Percentiles rank a stretch among this genome's conserved stretches.
Conservation (phyloP, 2,329 filamentous ascomycete genomes). For the Periconia macrospinosa region DNA sequence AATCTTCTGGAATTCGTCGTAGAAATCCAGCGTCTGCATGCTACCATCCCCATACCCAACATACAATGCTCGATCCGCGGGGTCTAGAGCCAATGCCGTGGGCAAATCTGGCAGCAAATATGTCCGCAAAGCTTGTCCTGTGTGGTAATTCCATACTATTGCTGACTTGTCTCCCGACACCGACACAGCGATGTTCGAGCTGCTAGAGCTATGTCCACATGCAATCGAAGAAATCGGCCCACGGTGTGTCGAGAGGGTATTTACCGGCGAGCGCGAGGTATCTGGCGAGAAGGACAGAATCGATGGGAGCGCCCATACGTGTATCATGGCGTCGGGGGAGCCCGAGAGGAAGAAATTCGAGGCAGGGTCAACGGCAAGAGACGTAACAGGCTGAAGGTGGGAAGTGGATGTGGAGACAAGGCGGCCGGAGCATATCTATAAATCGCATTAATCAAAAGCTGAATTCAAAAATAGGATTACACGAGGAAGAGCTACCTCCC, state of each 20-base stretch:
- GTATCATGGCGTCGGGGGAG: conserved; percentile 84
- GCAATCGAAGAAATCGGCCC: conserved; percentile 68
- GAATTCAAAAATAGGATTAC: conserved; percentile 25
- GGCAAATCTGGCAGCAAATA: conserved; percentile 77
- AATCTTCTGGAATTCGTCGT: conserved; percentile 48
- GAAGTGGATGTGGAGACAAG: conserved; percentile 74
- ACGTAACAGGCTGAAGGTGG: conserved; percentile 79
- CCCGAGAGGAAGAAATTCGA: conserved; percentile 75
- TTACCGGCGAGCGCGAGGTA: conserved; percentile 66
- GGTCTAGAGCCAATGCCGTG: conserved; percentile 74
- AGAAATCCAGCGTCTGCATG: conserved; percentile 80
- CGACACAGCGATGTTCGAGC: conserved; percentile 81
- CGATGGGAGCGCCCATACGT: conserved; percentile 83
- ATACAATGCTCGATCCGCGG: conserved; percentile 80
- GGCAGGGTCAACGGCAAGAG: conserved; percentile 69
- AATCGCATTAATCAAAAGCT: not conserved
- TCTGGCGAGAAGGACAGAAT: conserved; percentile 66
- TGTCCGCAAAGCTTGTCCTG: conserved; percentile 75
- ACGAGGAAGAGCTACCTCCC: conserved; percentile 71
- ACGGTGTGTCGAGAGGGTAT: conserved; percentile 77
- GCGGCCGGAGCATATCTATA: conserved; percentile 71
- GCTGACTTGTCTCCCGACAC: conserved; percentile 84
- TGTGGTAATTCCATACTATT: conserved; percentile 90
- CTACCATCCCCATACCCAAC: conserved; percentile 79
- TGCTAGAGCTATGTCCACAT: conserved; percentile 67